phyloP scores from a whole-genome alignment of 1,284 basidiomycete species.

The Ceratobasidium papillatum region DNA sequence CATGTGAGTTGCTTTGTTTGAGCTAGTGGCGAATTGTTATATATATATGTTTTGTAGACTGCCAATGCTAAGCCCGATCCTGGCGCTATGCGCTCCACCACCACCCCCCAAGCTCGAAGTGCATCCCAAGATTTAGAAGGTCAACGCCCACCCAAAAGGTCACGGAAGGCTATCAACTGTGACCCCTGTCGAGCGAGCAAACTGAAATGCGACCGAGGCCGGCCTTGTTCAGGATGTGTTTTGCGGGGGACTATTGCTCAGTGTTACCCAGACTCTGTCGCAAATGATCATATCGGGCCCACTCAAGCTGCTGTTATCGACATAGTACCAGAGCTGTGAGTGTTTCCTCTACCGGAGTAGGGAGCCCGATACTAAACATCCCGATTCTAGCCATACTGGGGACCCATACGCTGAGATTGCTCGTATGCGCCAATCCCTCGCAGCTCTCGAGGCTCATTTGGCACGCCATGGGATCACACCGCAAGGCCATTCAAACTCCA shows the following conservation, averaged over 20 bases:
- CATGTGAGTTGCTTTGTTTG: constrained; percentile 6
- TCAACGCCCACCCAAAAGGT: constrained; percentile 69
- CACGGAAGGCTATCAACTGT: constrained; percentile 84
- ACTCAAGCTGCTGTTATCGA: constrained; percentile 61
- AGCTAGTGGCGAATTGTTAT: neutral
- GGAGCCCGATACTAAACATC: constrained; percentile 37
- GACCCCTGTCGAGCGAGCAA: constrained; percentile 84
- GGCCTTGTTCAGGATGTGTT: constrained; percentile 83
- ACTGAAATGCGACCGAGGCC: constrained; percentile 82
- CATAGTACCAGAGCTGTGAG: constrained; percentile 41
- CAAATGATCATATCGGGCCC: constrained; percentile 59
- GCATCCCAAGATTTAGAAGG: constrained; percentile 31
- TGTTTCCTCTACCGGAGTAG: constrained; percentile 52
- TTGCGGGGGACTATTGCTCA: constrained; percentile 58
- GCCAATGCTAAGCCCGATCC: neutral
- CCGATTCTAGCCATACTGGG: constrained; percentile 52
- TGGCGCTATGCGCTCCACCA: neutral
- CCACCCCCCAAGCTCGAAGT: constrained; percentile 17
- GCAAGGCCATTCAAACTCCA: neutral
- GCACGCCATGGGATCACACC: constrained; percentile 33
- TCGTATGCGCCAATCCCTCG: constrained; percentile 44
- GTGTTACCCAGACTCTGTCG: constrained; percentile 76
- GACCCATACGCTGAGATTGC: constrained; percentile 44
- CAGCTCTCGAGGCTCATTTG: constrained; percentile 39
- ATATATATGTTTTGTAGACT: constrained; percentile 7